These are phyloP conservation scores for Marchantia paleacea DNA, from an alignment of 225 moss, liverwort and hornwort species.

Conservation along the genomic window DNA sequence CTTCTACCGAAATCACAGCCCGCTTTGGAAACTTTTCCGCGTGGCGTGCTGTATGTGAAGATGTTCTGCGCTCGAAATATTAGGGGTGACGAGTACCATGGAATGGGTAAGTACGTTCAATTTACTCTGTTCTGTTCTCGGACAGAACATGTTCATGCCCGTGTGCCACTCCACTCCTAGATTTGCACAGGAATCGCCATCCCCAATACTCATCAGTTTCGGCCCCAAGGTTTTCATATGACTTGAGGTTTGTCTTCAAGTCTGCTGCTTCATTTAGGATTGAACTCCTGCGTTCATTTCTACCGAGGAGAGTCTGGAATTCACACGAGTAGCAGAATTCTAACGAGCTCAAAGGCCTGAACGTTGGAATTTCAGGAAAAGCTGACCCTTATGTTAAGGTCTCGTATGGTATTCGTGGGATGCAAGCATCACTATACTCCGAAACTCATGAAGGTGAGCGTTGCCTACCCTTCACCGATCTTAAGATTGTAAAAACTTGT, in stretches of 20 bases:
- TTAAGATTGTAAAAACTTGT: background rate
- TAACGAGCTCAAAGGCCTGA: background rate
- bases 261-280: background rate
- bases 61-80: conserved; percentile 23
- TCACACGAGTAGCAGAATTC: background rate
- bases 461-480: background rate
- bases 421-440: conserved; percentile 20
- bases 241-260: background rate
- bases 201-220: no score
- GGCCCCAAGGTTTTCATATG: no score
- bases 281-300: no score
- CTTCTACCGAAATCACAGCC: conserved; percentile 7
- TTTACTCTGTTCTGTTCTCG: no score
- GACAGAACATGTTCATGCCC: no score
- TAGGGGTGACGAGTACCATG: conserved; percentile 21
- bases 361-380: conserved; percentile 4
- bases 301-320: no score
- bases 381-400: conserved; percentile 24
- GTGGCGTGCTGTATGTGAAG: conserved; percentile 21
- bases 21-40: conserved; percentile 9
- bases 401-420: conserved; percentile 21
- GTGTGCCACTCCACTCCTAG: no score
- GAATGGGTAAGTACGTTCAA: conserved; percentile 3
- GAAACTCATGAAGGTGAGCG: conserved; percentile 20
- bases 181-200: no score